These are phyloP conservation scores for Paxillus ammoniavirescens DNA, from an alignment of 768 basidiomycete species.

Conservation along the genomic window DNA sequence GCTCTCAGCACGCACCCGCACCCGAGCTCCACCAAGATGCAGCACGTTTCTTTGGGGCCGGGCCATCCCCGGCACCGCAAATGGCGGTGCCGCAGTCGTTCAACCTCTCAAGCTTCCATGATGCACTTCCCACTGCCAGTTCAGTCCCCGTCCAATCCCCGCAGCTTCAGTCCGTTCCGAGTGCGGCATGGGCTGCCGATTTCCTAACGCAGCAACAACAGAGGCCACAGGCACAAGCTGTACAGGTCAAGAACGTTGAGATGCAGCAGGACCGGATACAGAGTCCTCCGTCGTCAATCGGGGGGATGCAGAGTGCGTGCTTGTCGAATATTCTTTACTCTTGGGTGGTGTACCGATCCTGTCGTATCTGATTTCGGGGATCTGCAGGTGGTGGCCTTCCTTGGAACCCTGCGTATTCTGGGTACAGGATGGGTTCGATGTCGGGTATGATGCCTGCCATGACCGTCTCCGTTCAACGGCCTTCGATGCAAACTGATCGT, in stretches of 20 bases:
- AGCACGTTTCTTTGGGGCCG: constrained; percentile 60
- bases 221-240: constrained; percentile 3
- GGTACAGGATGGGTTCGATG: constrained; percentile 41
- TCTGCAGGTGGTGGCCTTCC: constrained; percentile 33
- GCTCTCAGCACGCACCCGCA: constrained; percentile 45
- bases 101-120: constrained; percentile 49
- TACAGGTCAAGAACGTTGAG: constrained; percentile 7
- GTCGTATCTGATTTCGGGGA: neutral
- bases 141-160: constrained; percentile 11
- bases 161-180: constrained; percentile 14
- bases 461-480: constrained; percentile 21
- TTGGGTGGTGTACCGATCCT: neutral
- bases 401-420: constrained; percentile 39
- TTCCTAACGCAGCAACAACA: constrained; percentile 44
- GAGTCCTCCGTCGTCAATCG: neutral
- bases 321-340: neutral
- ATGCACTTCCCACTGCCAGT: constrained; percentile 17
- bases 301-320: constrained; percentile 18
- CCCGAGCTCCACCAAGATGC: constrained; percentile 60
- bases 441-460: constrained; percentile 24
- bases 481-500: constrained; percentile 42
- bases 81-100: constrained; percentile 44
- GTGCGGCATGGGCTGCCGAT: constrained; percentile 59
- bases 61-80: constrained; percentile 28
- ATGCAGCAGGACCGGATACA: constrained; percentile 12